Conservation (phyloP, 139 green algal species). For the Prasinococcaceae sp. region DNA sequence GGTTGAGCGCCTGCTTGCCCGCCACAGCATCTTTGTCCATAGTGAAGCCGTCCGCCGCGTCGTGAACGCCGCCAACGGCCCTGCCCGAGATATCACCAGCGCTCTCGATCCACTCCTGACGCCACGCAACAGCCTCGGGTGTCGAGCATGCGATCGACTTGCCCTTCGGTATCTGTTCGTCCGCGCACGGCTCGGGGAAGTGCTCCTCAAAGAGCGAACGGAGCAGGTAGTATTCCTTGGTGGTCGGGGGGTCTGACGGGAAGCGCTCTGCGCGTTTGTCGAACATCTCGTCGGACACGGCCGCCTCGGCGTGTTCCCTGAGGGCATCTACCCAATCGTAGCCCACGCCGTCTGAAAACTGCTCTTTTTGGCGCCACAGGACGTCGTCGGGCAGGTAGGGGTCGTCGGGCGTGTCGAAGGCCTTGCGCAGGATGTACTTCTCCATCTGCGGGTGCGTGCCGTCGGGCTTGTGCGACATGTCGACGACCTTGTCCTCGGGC, state of each 20-base stretch:
- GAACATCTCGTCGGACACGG: slow-evolving; percentile 49
- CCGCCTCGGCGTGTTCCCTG: slow-evolving; percentile 46
- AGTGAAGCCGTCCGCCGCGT: slow-evolving; percentile 3
- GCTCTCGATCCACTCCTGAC: slow-evolving; percentile 20
- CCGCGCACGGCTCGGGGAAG: slow-evolving; percentile 44
- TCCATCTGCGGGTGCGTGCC: slow-evolving; percentile 68
- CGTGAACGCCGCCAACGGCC: slow-evolving; percentile 17
- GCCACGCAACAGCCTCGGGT: slow-evolving; percentile 19
- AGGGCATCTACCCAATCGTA: slow-evolving; percentile 77
- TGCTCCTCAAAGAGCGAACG: slow-evolving; percentile 74
- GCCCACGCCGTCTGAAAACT: slow-evolving; percentile 92
- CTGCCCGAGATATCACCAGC: slow-evolving; percentile 24
- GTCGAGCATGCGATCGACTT: slow-evolving; percentile 23
- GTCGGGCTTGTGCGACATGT: background rate
- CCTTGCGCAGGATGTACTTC: slow-evolving; percentile 94
- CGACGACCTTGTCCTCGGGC: slow-evolving; percentile 42
- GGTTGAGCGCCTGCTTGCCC: too few species aligned
- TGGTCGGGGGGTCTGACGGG: slow-evolving; percentile 68
- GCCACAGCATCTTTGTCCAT: background rate
- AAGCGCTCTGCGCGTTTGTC: slow-evolving; percentile 38
- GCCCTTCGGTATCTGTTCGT: slow-evolving; percentile 9
- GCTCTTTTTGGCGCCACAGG: slow-evolving; percentile 97
- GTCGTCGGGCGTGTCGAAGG: slow-evolving; percentile 78
- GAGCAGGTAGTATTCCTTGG: slow-evolving; percentile 84
- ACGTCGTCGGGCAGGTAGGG: slow-evolving; percentile 65